These are phyloP conservation scores for Candida albicans DNA, from an alignment of 1,139 yeast genomes.

Conservation along the genomic window DNA sequence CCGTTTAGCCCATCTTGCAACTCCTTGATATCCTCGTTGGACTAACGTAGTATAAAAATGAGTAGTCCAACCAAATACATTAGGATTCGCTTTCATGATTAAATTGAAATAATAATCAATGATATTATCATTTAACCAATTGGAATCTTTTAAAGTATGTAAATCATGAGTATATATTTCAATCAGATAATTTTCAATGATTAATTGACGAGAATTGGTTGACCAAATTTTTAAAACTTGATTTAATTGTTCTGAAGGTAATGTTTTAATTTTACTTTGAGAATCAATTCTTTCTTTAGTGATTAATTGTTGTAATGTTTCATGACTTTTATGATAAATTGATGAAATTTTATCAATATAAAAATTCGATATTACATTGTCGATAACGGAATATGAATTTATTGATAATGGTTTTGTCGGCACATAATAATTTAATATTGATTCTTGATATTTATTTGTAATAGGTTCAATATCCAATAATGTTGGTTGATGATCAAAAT, in stretches of 20 bases:
- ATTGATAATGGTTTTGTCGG: constrained; percentile 19
- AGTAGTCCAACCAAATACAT: constrained; percentile 76
- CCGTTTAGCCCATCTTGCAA: constrained; percentile 86
- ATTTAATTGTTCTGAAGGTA: constrained; percentile 19
- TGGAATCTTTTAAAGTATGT: constrained; percentile 63
- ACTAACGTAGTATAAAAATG: constrained; percentile 79
- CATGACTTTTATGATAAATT: constrained; percentile 14
- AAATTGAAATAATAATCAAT: constrained; percentile 79
- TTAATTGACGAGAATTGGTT: constrained; percentile 16
- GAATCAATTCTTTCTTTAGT: constrained; percentile 19
- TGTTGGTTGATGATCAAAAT: not conserved
- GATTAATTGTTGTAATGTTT: constrained; percentile 16
- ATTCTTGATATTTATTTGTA: constrained; percentile 15
- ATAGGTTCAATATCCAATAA: constrained; percentile 3
- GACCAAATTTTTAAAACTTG: constrained; percentile 28
- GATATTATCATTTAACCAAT: constrained; percentile 90
- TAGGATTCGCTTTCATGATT: constrained; percentile 42
- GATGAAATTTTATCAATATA: constrained; percentile 19
- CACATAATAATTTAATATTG: constrained; percentile 19
- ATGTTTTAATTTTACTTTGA: constrained; percentile 14
- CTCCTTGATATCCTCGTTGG: constrained; percentile 75
- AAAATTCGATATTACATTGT: constrained; percentile 18
- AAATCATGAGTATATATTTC: constrained; percentile 70
- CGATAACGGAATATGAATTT: constrained; percentile 18
- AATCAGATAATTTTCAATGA: constrained; percentile 40